Evolutionary conservation across 352 stramenopile genomes (phyloP), one percentile per base, ranked within the genome.

Genomic region (Globisporangium cylindrosporum): DNA sequence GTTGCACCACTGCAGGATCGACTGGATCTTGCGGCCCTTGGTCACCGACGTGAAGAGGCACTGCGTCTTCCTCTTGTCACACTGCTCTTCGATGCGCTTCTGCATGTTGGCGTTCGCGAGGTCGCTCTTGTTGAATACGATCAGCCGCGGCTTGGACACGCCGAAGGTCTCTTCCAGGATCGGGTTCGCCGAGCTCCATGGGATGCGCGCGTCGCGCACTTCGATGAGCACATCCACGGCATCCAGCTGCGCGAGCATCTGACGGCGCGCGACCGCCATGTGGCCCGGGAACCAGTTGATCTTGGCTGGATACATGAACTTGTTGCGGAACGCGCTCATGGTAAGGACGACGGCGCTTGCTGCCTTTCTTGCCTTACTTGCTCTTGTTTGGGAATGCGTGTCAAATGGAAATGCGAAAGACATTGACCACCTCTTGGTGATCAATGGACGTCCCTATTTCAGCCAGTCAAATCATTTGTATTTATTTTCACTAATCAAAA

Each of bases 251-350:
- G 86, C 83, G 62, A 90, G 73, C 83, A 96, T 94, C 71, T 91
- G 84, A 59, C 84, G 82, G 43, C 84, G 73, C n/a, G 86, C 89
- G 4, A 86, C 66, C 8, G 87, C 86, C 88, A 96, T 94, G 74
- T 96, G 89, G 34, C 88, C 88, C 32, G 88, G 88, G 67, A 96
- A 96, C 88, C 88, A 96, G 66, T 95, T 95, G 61, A 95, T 88
- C 76, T 94, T 92, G 67, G 75, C 72, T 24, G 84, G 84, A 57
- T 87, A 90, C 77, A 85, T 68, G 70, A 94, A 94, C 75, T 84
- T 88, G 74, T 75, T 83, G 54, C 86, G 82, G 74, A 93, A 92
- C 62, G 66, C 75, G 60, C 75, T 90, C 81, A 93, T 91, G 18
- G 18, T 73, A 18, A n/a, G 41, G 41, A 49, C 18, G 41, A 7